A percentile compares a stretch with the other conserved stretches of the same genome.
Evolutionary conservation across 83 land plant species (phyloP).

Genomic region (Thuja plicata): DNA sequence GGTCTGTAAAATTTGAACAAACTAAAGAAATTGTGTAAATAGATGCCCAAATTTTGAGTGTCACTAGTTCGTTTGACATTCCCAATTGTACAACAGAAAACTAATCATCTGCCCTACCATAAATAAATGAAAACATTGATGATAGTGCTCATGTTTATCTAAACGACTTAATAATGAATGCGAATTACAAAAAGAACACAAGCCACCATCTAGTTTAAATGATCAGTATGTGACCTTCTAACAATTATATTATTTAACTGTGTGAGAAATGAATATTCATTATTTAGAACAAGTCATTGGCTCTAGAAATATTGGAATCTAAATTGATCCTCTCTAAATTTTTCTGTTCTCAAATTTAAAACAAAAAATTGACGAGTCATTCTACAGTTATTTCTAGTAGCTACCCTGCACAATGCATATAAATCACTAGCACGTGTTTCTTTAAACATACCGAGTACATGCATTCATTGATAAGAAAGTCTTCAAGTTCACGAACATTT

Average conservation of each 20-base stretch:
- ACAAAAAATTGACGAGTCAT: neutral
- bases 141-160: neutral
- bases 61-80: neutral
- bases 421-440: neutral
- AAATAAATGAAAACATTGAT: neutral
- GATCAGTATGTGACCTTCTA: neutral
- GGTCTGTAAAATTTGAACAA: neutral
- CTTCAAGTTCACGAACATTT: constrained; percentile 96
- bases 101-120: neutral
- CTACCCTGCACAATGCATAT: neutral
- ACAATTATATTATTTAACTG: neutral
- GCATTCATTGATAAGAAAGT: constrained; percentile 96
- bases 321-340: neutral
- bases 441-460: constrained; percentile 86
- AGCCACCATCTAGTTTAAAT: neutral
- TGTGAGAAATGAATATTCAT: neutral
- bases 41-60: neutral
- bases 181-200: neutral
- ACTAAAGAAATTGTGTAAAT: neutral
- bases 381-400: neutral
- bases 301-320: neutral
- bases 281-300: neutral
- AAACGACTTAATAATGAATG: neutral
- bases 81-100: neutral
- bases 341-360: neutral